These are phyloP conservation scores for Neofusicoccum sp. DNA, from an alignment of 2,329 filamentous ascomycete genomes.

Conservation along the genomic window DNA sequence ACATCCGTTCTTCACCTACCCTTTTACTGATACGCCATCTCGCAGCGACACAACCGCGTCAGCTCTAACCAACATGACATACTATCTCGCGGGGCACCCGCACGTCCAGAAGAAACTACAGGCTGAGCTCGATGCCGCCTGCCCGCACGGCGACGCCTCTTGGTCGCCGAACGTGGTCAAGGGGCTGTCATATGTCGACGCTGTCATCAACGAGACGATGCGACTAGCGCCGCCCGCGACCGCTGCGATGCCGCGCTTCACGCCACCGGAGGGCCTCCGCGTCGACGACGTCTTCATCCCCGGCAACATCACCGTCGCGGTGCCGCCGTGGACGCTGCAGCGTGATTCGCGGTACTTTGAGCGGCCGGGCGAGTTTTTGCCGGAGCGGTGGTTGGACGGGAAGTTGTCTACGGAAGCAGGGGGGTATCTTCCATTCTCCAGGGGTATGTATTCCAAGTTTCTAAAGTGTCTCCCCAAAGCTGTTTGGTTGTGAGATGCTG, in stretches of 20 bases:
- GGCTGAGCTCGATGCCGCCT: constrained; percentile 23
- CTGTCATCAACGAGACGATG: constrained; percentile 43
- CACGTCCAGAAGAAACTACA: constrained; percentile 4
- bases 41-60: constrained; percentile 26
- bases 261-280: constrained; percentile 38
- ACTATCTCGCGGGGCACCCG: constrained; percentile 25
- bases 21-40: constrained; percentile 45
- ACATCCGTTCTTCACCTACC: no score
- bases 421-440: neutral
- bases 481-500: no score
- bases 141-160: constrained; percentile 25
- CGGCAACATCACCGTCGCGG: constrained; percentile 26
- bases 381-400: constrained; percentile 6
- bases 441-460: no score
- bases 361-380: neutral
- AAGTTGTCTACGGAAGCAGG: neutral
- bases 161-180: constrained; percentile 33
- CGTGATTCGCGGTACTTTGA: constrained; percentile 13
- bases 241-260: constrained; percentile 35
- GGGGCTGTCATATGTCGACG: constrained; percentile 36
- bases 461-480: no score
- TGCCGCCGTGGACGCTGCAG: constrained; percentile 22
- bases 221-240: constrained; percentile 43
- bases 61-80: neutral
- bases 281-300: constrained; percentile 37